phyloP scores from a whole-genome alignment of 2,329 filamentous ascomycete genomes.

The Hypoxylon sp. region DNA sequence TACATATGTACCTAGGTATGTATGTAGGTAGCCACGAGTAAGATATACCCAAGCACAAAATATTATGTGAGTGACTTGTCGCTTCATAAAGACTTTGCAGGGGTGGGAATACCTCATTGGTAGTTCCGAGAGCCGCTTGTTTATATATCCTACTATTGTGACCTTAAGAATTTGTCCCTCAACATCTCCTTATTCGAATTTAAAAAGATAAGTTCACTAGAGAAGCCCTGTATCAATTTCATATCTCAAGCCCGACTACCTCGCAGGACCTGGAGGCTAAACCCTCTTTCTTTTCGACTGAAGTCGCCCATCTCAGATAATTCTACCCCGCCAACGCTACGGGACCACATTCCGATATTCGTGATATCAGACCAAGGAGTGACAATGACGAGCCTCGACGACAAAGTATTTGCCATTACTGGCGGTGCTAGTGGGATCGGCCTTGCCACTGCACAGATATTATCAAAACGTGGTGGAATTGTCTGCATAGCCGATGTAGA shows the following conservation, averaged over 20 bases:
- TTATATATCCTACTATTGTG: background rate
- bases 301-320: background rate
- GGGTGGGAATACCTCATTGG: background rate
- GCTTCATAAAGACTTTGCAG: conserved; percentile 1
- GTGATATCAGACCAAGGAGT: background rate
- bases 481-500: conserved; percentile 54
- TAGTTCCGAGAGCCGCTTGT: conserved; percentile 7
- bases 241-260: background rate
- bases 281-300: background rate
- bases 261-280: background rate
- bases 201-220: background rate
- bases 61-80: background rate
- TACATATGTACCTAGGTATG: too few species aligned
- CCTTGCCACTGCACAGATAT: conserved; percentile 52
- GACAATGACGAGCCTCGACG: conserved; percentile 48
- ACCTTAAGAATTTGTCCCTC: background rate
- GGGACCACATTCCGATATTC: background rate
- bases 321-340: conserved; percentile 22
- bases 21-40: conserved; percentile 1
- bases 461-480: conserved; percentile 52
- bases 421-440: conserved; percentile 60
- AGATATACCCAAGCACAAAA: background rate
- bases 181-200: background rate
- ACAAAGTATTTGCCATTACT: conserved; percentile 59
- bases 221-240: background rate